Percentiles rank a stretch among this genome's conserved stretches.
phyloP scores from a whole-genome alignment of 805 yeast genomes.

The Ogataea methylovora region DNA sequence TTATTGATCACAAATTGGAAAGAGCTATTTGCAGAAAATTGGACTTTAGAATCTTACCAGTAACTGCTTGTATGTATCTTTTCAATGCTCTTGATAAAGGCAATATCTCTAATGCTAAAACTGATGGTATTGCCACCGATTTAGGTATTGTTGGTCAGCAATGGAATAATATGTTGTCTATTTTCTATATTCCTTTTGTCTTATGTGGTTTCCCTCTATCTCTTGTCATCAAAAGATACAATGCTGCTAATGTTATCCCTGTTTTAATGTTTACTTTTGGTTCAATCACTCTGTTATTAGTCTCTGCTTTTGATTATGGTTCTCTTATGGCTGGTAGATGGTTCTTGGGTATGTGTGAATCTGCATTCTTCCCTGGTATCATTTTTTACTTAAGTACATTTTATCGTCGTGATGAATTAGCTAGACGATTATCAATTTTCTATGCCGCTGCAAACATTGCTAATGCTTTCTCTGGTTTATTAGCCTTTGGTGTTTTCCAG shows the following conservation, averaged over 20 bases:
- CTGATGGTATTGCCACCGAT: conserved; percentile 36
- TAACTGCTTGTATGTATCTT: conserved; percentile 33
- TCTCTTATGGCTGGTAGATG: conserved; percentile 33
- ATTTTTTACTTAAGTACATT: conserved; percentile 10
- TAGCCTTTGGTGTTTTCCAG: conserved; percentile 11
- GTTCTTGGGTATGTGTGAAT: conserved; percentile 32
- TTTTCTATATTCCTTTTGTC: conserved; percentile 35
- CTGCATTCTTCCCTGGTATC: conserved; percentile 27
- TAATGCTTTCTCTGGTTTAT: conserved; percentile 12
- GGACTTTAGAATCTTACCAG: conserved; percentile 34
- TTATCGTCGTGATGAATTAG: conserved; percentile 10
- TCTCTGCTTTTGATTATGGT: conserved; percentile 29
- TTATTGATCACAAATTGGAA: conserved; percentile 1
- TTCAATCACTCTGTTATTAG: conserved; percentile 30
- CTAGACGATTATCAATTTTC: conserved; percentile 6
- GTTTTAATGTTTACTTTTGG: conserved; percentile 36
- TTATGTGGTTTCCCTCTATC: conserved; percentile 33
- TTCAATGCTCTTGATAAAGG: conserved; percentile 37
- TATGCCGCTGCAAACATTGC: conserved; percentile 10
- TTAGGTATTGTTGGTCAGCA: conserved; percentile 29
- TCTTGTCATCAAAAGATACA: conserved; percentile 32
- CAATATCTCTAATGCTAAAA: conserved; percentile 36
- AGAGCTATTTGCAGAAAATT: conserved; percentile 19
- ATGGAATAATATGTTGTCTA: conserved; percentile 33
- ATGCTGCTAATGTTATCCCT: conserved; percentile 29